These are phyloP conservation scores for Monosporascus sp. DNA, from an alignment of 2,329 filamentous ascomycete species.

Conservation along the genomic window DNA sequence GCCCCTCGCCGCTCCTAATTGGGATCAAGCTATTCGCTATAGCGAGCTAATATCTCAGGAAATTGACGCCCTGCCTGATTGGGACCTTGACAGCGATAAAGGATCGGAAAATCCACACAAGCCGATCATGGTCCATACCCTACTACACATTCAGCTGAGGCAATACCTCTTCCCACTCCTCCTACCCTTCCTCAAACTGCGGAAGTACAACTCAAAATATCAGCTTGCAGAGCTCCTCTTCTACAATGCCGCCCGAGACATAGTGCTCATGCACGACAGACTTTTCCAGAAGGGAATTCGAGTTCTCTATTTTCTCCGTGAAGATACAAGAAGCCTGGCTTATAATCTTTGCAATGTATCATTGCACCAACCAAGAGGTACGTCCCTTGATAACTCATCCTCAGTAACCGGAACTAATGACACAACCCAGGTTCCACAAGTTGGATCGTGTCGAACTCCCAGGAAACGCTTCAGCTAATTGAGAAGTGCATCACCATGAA, in stretches of 20 bases:
- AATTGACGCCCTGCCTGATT: slow-evolving; percentile 54
- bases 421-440: slow-evolving; percentile 42
- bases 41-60: slow-evolving; percentile 57
- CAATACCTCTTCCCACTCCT: slow-evolving; percentile 59
- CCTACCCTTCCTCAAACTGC: slow-evolving; percentile 55
- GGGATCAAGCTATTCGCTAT: slow-evolving; percentile 57
- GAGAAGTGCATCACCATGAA: slow-evolving; percentile 58
- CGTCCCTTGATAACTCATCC: background rate
- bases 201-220: slow-evolving; percentile 55
- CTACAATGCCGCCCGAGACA: slow-evolving; percentile 57
- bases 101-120: slow-evolving; percentile 40
- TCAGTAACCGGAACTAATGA: slow-evolving; percentile 9
- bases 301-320: slow-evolving; percentile 54
- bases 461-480: slow-evolving; percentile 55
- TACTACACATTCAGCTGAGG: slow-evolving; percentile 55
- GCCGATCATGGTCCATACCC: slow-evolving; percentile 53
- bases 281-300: slow-evolving; percentile 54
- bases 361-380: slow-evolving; percentile 51
- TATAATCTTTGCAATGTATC: slow-evolving; percentile 58
- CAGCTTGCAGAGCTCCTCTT: slow-evolving; percentile 60
- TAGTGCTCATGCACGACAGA: slow-evolving; percentile 57
- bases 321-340: slow-evolving; percentile 54
- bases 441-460: slow-evolving; percentile 58
- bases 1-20: slow-evolving; percentile 50
- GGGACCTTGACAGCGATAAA: slow-evolving; percentile 40